These are phyloP conservation scores for Phytophthora citricola DNA, from an alignment of 352 stramenopile genomes.

Conservation along the genomic window DNA sequence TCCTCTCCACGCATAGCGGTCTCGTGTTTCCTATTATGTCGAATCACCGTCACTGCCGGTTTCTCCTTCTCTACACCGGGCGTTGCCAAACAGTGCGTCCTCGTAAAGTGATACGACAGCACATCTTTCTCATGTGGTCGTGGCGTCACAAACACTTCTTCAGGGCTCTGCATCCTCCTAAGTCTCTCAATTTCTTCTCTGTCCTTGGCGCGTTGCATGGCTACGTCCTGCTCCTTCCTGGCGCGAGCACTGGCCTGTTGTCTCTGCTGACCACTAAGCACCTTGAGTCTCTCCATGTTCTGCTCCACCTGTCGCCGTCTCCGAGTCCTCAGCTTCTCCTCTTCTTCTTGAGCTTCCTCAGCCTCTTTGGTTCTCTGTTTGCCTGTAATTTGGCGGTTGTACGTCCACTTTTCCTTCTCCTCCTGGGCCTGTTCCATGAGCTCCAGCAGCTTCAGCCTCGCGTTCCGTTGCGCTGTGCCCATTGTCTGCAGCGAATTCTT, in stretches of 20 bases:
- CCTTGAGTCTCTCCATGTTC: conserved; percentile 53
- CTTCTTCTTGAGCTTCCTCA: conserved; percentile 28
- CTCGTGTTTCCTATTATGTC: conserved; percentile 54
- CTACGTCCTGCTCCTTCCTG: conserved; percentile 43
- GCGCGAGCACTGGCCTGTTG: conserved; percentile 47
- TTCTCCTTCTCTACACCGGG: background rate
- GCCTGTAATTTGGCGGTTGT: conserved; percentile 41
- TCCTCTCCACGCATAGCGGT: conserved; percentile 42
- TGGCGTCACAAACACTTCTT: conserved; percentile 55
- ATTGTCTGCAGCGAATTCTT: conserved; percentile 67
- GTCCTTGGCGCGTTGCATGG: conserved; percentile 30
- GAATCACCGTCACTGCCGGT: conserved; percentile 56
- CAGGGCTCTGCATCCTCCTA: conserved; percentile 29
- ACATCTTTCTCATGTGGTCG: conserved; percentile 50
- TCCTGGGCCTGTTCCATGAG: conserved; percentile 55
- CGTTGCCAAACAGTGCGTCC: conserved; percentile 49
- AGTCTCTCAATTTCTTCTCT: conserved; percentile 39
- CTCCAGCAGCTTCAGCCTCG: conserved; percentile 60
- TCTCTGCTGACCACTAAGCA: conserved; percentile 51
- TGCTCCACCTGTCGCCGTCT: conserved; percentile 46
- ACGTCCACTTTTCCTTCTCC: conserved; percentile 66
- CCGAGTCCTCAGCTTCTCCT: conserved; percentile 31
- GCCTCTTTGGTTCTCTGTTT: conserved; percentile 50
- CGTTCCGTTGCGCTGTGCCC: conserved; percentile 66
- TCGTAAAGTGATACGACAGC: conserved; percentile 59